phyloP scores from a whole-genome alignment of 208 protist species.

The Leishmania tropica region DNA sequence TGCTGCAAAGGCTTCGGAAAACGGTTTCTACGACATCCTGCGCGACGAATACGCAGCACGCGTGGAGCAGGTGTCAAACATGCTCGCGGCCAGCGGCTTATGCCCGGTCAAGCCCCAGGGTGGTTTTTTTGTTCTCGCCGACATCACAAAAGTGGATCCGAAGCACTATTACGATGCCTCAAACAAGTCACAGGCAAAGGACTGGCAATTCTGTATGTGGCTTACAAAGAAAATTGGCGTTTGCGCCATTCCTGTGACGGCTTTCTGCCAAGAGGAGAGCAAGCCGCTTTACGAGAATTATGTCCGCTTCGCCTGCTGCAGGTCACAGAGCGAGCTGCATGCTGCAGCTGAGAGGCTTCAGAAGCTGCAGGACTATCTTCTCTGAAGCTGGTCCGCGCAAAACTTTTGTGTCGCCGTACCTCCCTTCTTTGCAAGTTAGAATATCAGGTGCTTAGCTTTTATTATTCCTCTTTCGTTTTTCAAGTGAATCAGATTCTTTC shows the following conservation, averaged over 20 bases:
- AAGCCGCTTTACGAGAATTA: conserved; percentile 62
- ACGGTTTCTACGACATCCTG: conserved; percentile 65
- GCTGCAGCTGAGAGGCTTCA: conserved; percentile 54
- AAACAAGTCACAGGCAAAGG: conserved; percentile 48
- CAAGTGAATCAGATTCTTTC: background rate
- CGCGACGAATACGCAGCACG: conserved; percentile 47
- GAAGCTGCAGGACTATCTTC: conserved; percentile 49
- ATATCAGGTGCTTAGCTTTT: background rate
- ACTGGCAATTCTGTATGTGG: conserved; percentile 92
- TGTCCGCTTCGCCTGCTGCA: conserved; percentile 91
- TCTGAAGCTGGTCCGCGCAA: background rate
- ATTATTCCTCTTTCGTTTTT: background rate
- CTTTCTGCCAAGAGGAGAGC: conserved; percentile 72
- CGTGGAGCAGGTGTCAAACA: conserved; percentile 39
- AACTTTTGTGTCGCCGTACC: background rate
- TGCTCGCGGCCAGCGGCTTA: conserved; percentile 51
- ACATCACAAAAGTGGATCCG: conserved; percentile 73
- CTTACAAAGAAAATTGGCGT: conserved; percentile 86
- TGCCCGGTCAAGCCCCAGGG: conserved; percentile 54
- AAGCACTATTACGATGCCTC: conserved; percentile 66
- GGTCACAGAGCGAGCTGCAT: conserved; percentile 63
- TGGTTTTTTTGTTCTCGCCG: conserved; percentile 90
- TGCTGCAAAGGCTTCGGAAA: conserved; percentile 51
- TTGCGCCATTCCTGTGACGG: conserved; percentile 81
- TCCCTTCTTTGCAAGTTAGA: background rate